Conservation (phyloP, 306 rosid genomes). For the Lathyrus oleraceus region DNA sequence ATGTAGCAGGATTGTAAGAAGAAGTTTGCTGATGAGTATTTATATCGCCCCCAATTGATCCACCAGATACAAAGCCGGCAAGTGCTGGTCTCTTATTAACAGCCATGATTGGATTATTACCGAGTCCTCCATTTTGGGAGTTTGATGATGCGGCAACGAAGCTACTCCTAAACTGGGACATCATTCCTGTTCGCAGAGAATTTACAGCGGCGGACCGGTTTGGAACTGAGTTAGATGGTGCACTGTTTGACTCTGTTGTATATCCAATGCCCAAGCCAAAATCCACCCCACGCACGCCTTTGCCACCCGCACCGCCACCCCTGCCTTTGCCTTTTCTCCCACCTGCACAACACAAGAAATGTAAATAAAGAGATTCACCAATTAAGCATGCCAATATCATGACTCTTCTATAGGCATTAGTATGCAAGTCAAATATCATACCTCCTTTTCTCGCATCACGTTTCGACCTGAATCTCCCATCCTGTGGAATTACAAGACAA, state of each 20-base stretch:
- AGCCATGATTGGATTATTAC: conserved; percentile 43
- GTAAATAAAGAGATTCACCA: conserved; percentile 15
- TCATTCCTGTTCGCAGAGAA: conserved; percentile 86
- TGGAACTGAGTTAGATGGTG: conserved; percentile 52
- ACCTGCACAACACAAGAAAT: conserved; percentile 50
- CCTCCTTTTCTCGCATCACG: conserved; percentile 98
- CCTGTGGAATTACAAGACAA: conserved; percentile 55
- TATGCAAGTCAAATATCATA: conserved; percentile 38
- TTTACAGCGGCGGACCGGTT: conserved; percentile 75
- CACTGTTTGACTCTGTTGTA: conserved; percentile 57
- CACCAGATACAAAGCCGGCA: conserved; percentile 86
- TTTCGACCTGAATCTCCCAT: conserved; percentile 97
- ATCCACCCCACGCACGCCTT: conserved; percentile 98
- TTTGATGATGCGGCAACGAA: conserved; percentile 83
- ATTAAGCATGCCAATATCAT: not conserved
- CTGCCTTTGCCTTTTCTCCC: conserved; percentile 84
- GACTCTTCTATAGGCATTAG: not conserved
- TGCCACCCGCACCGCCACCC: conserved; percentile 59
- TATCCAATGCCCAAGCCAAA: conserved; percentile 95
- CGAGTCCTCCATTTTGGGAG: conserved; percentile 55
- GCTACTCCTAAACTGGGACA: conserved; percentile 77
- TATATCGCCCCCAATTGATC: conserved; percentile 77
- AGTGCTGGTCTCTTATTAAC: conserved; percentile 70
- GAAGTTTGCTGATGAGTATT: conserved; percentile 41
- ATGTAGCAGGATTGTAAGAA: conserved; percentile 44